Conservation (phyloP, 1,139 yeast species). For the Saccharomycopsis crataegensis region DNA sequence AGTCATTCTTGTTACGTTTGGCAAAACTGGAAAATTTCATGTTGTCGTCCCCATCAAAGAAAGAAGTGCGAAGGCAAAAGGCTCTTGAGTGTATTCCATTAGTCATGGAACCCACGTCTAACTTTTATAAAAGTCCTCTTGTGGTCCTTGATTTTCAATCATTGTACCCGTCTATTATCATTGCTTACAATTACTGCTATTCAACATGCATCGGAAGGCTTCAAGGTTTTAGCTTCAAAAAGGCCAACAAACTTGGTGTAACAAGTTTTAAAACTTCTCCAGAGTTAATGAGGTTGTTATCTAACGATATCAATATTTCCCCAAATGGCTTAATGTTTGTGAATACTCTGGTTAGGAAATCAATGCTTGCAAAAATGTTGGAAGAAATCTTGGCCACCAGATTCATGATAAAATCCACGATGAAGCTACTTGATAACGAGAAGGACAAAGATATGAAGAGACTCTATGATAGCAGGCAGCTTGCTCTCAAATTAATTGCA, state of each 20-base stretch:
- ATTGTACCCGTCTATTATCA: slow-evolving; percentile 83
- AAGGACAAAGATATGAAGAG: slow-evolving; percentile 34
- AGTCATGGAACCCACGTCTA: slow-evolving; percentile 86
- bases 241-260: slow-evolving; percentile 31
- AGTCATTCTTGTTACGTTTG: slow-evolving; percentile 67
- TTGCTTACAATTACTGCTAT: slow-evolving; percentile 88
- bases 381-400: slow-evolving; percentile 76
- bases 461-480: slow-evolving; percentile 67
- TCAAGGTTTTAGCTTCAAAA: slow-evolving; percentile 33
- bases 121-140: slow-evolving; percentile 80
- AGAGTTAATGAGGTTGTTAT: too few relatives aligned
- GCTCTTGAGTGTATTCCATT: slow-evolving; percentile 84
- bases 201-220: slow-evolving; percentile 78
- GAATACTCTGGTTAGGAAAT: slow-evolving; percentile 56
- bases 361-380: slow-evolving; percentile 76
- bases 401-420: slow-evolving; percentile 67
- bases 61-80: slow-evolving; percentile 76
- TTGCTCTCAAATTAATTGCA: slow-evolving; percentile 84
- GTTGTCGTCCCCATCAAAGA: slow-evolving; percentile 70
- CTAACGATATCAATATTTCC: slow-evolving; percentile 50
- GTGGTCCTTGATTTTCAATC: slow-evolving; percentile 91
- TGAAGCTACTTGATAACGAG: slow-evolving; percentile 38
- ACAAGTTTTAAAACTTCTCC: too few relatives aligned
- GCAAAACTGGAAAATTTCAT: slow-evolving; percentile 70
- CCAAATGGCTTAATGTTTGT: slow-evolving; percentile 87